Evolutionary conservation across 192 early-diverging fungal genomes (phyloP).

Genomic region (Coemansia sp.): DNA sequence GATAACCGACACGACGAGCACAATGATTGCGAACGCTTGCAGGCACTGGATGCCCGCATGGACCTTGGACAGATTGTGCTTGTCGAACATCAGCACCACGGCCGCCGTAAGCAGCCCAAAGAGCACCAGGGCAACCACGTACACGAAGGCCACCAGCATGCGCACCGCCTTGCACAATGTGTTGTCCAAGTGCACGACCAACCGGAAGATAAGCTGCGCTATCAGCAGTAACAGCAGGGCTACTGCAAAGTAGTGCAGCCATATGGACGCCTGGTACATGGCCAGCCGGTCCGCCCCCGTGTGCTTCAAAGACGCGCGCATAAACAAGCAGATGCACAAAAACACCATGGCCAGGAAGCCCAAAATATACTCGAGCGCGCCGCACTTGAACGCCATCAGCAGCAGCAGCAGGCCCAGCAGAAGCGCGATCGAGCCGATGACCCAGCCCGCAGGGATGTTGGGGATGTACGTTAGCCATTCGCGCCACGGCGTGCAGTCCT

Average conservation of each 20-base stretch:
- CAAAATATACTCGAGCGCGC: slow-evolving; percentile 41
- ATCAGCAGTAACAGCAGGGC: slow-evolving; percentile 33
- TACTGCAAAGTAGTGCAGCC: slow-evolving; percentile 49
- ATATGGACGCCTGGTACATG: slow-evolving; percentile 45
- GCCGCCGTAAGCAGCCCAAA: slow-evolving; percentile 41
- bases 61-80: slow-evolving; percentile 27
- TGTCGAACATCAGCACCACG: slow-evolving; percentile 47
- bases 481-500: slow-evolving; percentile 42
- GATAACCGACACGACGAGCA: slow-evolving; percentile 31
- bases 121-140: slow-evolving; percentile 16
- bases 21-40: slow-evolving; percentile 41
- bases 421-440: slow-evolving; percentile 36
- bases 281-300: slow-evolving; percentile 22
- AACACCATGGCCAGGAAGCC: slow-evolving; percentile 40
- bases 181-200: slow-evolving; percentile 43
- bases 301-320: slow-evolving; percentile 28
- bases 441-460: slow-evolving; percentile 44
- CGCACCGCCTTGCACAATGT: slow-evolving; percentile 32
- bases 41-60: slow-evolving; percentile 43
- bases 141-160: slow-evolving; percentile 35
- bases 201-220: slow-evolving; percentile 42
- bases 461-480: slow-evolving; percentile 55
- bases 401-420: slow-evolving; percentile 32
- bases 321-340: slow-evolving; percentile 31
- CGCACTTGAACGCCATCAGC: slow-evolving; percentile 43